Conservation (phyloP, 805 yeast species). For the Metschnikowia lochheadii region DNA sequence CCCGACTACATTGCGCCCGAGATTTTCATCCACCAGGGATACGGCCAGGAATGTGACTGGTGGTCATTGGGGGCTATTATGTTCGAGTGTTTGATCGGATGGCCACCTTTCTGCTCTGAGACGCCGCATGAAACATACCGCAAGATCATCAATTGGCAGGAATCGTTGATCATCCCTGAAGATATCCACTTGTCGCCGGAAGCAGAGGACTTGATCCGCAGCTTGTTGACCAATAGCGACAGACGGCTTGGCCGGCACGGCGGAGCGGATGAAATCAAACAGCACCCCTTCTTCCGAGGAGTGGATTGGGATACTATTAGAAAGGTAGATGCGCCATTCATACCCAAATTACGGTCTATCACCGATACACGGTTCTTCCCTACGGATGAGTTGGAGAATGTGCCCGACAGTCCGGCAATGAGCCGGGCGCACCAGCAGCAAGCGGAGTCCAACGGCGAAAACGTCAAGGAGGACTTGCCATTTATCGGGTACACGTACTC, state of each 20-base stretch:
- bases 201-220: constrained; percentile 78
- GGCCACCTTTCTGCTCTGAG: constrained; percentile 97
- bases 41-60: constrained; percentile 97
- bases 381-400: constrained; percentile 90
- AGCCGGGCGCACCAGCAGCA: constrained; percentile 59
- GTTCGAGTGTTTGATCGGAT: constrained; percentile 94
- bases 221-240: constrained; percentile 74
- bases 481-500: constrained; percentile 97
- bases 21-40: constrained; percentile 87
- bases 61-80: constrained; percentile 96
- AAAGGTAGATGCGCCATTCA: constrained; percentile 86
- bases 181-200: constrained; percentile 87
- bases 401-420: constrained; percentile 77
- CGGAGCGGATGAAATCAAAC: constrained; percentile 89
- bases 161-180: constrained; percentile 82
- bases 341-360: constrained; percentile 84
- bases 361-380: constrained; percentile 98
- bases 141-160: constrained; percentile 88
- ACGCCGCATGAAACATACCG: constrained; percentile 92
- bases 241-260: constrained; percentile 79
- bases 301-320: constrained; percentile 91
- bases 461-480: constrained; percentile 83
- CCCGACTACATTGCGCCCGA: constrained; percentile 97
- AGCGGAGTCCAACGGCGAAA: constrained; percentile 46
- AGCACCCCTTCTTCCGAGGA: constrained; percentile 92